These are phyloP conservation scores for Babesia gibsoni DNA, from an alignment of 169 alveolate species.

Conservation along the genomic window DNA sequence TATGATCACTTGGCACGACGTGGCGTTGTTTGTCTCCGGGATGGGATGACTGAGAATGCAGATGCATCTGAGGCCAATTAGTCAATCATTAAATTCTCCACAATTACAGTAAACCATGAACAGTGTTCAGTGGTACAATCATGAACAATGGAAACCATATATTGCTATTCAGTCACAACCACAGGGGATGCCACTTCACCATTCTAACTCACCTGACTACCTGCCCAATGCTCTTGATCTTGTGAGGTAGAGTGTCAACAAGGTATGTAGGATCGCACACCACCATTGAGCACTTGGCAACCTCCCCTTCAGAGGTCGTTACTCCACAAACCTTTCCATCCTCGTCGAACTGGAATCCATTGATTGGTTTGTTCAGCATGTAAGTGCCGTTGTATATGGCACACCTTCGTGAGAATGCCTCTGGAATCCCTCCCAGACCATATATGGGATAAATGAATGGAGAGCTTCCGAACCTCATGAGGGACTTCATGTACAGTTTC, in stretches of 20 bases:
- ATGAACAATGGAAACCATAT: too few relatives aligned
- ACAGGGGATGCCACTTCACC: too few relatives aligned
- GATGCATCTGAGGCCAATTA: conserved; percentile 81
- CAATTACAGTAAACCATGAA: too few relatives aligned
- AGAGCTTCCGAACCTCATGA: conserved; percentile 93
- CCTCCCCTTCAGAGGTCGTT: conserved; percentile 85
- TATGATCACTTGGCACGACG: conserved; percentile 92
- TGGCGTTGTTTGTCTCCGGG: conserved; percentile 90
- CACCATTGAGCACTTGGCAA: conserved; percentile 90
- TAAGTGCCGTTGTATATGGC: conserved; percentile 97
- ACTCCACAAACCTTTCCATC: conserved; percentile 91
- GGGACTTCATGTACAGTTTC: conserved; percentile 90
- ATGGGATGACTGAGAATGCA: conserved; percentile 94
- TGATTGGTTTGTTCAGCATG: conserved; percentile 92
- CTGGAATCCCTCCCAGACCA: conserved; percentile 98
- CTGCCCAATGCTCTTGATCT: conserved; percentile 71
- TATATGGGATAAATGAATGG: conserved; percentile 98
- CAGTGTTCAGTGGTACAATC: too few relatives aligned
- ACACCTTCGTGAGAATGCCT: conserved; percentile 93
- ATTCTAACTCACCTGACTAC: conserved; percentile 57
- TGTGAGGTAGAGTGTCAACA: conserved; percentile 67
- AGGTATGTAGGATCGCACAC: conserved; percentile 94
- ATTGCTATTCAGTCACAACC: too few relatives aligned
- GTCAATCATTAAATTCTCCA: too few relatives aligned
- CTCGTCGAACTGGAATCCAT: conserved; percentile 86